Conservation (phyloP, 2,329 filamentous ascomycete genomes). For the Neobulgaria alba region DNA sequence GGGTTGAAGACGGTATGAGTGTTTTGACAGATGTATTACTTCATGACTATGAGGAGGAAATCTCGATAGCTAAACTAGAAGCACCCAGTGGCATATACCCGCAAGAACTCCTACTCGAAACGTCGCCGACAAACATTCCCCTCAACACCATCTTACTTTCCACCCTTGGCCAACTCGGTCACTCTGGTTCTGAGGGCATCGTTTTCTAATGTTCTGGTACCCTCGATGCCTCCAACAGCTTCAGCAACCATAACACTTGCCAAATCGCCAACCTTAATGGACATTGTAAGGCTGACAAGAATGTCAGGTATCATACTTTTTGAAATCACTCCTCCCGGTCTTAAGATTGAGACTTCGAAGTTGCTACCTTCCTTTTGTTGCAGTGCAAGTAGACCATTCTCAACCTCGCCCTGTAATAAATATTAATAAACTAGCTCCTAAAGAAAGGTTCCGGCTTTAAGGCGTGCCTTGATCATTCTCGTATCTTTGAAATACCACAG, state of each 20-base stretch:
- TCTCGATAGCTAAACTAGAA: too few species aligned
- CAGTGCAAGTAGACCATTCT: slow-evolving; percentile 22
- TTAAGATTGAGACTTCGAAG: slow-evolving; percentile 22
- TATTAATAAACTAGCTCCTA: too few species aligned
- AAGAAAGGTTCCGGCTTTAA: too few species aligned
- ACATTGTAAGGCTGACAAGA: slow-evolving; percentile 2
- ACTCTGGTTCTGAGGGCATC: neutral
- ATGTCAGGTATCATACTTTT: slow-evolving; percentile 5
- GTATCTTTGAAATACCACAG: slow-evolving; percentile 30
- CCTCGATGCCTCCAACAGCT: neutral
- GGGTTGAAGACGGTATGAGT: too few species aligned
- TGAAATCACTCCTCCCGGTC: slow-evolving; percentile 14
- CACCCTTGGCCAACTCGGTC: neutral
- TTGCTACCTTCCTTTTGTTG: slow-evolving; percentile 15
- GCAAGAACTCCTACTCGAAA: too few species aligned
- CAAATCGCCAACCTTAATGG: slow-evolving; percentile 11
- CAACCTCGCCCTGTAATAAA: slow-evolving; percentile 18
- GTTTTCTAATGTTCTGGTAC: neutral
- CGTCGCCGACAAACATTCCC: too few species aligned
- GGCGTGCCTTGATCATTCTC: slow-evolving; percentile 24
- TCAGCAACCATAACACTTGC: slow-evolving; percentile 8
- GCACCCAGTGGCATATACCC: too few species aligned
- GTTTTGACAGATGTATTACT: too few species aligned
- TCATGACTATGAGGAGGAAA: too few species aligned
- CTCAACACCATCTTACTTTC: too few species aligned